Base-by-base conservation (phyloP, 768 basidiomycete species). In the Boletus sp. region DNA sequence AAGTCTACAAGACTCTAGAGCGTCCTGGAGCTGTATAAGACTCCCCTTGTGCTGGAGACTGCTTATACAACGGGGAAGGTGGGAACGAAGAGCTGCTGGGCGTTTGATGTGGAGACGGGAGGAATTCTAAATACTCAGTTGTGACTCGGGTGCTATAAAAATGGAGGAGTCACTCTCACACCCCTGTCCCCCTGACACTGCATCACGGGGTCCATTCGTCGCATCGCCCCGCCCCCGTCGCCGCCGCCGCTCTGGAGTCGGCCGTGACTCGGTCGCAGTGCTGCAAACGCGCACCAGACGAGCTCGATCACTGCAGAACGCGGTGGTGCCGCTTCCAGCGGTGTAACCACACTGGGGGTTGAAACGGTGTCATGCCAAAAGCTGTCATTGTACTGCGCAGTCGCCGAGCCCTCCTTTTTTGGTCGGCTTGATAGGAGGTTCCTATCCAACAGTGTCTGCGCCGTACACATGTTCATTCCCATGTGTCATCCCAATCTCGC, bases 1-100 rank as follows among this genome's bases (percentile, higher is more conserved):
- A 70, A 72, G 70, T 64, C 69, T 75, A 8, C 63, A 63, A 69
- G 70, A 66, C 77, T 74, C 72, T 77, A 76, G 79, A 57, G 60
- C 64, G 77, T 68, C 76, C 76, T 71, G 56, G 42, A 40, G 19
- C 2, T 61, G 64, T 63, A 58, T 56, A 61, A 57, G 13, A 54
- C 39, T 54, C 64, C 60, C 64, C 62, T 50, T 25, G 33, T 1
- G 30, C 1, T 44, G 63, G 65, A 66, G 60, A 63, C 61, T 46
- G 54, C 59, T 72, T 72, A 60, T 58, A 65, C 57, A 34, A 46
- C 5, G n/a, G 30, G 50, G 14, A 32, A 15, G 7, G 17, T 14
- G 17, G 34, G n/a, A 8, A 38, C 15, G 40, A 4, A 7, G 17
- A 40, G 25, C 27, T 47, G 41, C 33, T 49, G 51, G 38, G 64